Conservation (phyloP, 1,284 basidiomycete species). For the Leccinum solheimii region DNA sequence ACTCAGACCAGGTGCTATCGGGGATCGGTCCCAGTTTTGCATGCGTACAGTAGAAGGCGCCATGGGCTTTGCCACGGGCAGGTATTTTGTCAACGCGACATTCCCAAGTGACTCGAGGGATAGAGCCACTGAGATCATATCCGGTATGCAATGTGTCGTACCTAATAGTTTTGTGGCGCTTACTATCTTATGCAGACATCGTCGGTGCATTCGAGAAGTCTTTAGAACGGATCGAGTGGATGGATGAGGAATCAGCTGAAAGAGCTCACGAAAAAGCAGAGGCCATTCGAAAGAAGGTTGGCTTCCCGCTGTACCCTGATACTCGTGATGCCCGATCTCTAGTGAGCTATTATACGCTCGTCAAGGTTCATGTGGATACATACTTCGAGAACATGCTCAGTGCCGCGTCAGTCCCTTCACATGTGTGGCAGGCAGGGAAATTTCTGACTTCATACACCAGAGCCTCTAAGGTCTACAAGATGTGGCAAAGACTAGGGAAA, state of each 20-base stretch:
- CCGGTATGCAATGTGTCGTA: conserved; percentile 44
- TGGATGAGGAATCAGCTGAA: conserved; percentile 82
- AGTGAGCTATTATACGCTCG: conserved; percentile 70
- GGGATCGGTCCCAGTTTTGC: conserved; percentile 81
- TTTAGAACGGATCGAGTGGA: conserved; percentile 81
- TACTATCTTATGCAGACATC: conserved; percentile 53
- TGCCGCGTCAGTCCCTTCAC: conserved; percentile 48
- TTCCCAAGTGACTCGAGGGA: conserved; percentile 82
- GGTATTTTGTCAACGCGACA: conserved; percentile 85
- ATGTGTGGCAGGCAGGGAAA: neutral
- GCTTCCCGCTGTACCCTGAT: conserved; percentile 86
- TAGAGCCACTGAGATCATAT: conserved; percentile 84
- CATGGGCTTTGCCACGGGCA: conserved; percentile 73
- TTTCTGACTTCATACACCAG: conserved; percentile 36
- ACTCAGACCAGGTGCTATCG: conserved; percentile 83
- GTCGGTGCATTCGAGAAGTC: conserved; percentile 84
- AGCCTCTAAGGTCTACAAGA: conserved; percentile 56
- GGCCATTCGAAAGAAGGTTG: conserved; percentile 81
- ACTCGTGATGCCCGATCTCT: conserved; percentile 74
- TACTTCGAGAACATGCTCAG: conserved; percentile 87
- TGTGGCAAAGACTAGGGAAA: conserved; percentile 78
- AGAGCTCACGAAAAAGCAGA: conserved; percentile 89
- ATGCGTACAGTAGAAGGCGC: conserved; percentile 61
- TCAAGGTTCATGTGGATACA: conserved; percentile 64
- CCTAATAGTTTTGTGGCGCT: neutral